Evolutionary conservation across 306 rosid genomes (phyloP).

Genomic region (Castanea sativa): DNA sequence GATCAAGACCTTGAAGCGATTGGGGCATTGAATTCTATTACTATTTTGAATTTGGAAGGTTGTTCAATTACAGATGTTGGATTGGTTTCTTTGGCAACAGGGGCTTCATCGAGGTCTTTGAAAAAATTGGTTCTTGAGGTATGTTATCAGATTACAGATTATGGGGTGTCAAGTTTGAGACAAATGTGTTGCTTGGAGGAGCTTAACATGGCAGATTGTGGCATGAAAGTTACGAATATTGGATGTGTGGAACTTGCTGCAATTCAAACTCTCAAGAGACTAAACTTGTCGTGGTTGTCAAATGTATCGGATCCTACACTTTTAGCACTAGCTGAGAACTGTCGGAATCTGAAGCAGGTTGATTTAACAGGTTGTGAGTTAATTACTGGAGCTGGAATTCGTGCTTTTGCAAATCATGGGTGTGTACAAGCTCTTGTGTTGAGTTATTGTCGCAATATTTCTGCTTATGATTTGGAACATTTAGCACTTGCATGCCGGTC

Average conservation of each 20-base stretch:
- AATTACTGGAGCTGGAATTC: conserved; percentile 20
- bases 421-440: conserved; percentile 19
- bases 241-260: conserved; percentile 19
- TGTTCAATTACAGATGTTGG: conserved; percentile 31
- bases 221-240: conserved; percentile 24
- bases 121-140: conserved; percentile 16
- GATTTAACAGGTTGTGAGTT: conserved; percentile 25
- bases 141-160: conserved; percentile 30
- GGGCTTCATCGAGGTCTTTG: conserved; percentile 20
- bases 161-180: conserved; percentile 19
- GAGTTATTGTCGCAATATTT: conserved; percentile 5
- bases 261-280: conserved; percentile 15
- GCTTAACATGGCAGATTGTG: conserved; percentile 33
- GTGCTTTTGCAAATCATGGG: conserved; percentile 20
- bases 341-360: neutral
- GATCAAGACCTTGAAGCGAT: conserved; percentile 26
- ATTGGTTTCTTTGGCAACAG: conserved; percentile 15
- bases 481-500: conserved; percentile 9
- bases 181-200: conserved; percentile 23
- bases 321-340: conserved; percentile 23
- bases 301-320: conserved; percentile 24
- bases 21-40: conserved; percentile 5
- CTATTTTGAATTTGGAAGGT: conserved; percentile 21
- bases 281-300: conserved; percentile 24
- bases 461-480: conserved; percentile 7